Evolutionary conservation across 257 asterid species (phyloP).

Genomic region (Thymus quinquecostatus): DNA sequence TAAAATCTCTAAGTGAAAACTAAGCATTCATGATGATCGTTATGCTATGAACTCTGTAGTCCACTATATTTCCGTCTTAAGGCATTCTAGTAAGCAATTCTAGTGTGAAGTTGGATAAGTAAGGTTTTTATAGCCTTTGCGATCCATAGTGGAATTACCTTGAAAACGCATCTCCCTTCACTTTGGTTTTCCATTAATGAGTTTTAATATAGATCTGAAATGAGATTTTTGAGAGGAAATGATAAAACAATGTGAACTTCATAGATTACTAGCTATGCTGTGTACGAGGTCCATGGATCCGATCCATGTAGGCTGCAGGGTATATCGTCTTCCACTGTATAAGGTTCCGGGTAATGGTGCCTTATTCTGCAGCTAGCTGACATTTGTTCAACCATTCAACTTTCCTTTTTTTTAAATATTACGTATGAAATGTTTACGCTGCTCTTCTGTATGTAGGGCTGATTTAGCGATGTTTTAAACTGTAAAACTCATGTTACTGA

Average conservation of each 20-base stretch:
- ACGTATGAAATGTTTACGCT: neutral
- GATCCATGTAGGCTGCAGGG: neutral
- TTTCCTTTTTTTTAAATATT: too few species aligned
- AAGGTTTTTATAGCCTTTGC: neutral
- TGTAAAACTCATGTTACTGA: constrained; percentile 28
- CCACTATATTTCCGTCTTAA: constrained; percentile 3
- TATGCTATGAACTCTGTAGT: neutral
- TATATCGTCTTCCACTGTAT: constrained; percentile 7
- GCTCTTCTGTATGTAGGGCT: constrained; percentile 12
- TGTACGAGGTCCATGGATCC: neutral
- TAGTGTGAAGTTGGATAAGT: constrained; percentile 12
- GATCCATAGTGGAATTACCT: neutral
- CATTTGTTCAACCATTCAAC: too few species aligned
- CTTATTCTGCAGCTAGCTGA: constrained; percentile 2
- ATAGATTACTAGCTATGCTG: constrained; percentile 3
- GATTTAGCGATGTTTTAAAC: constrained; percentile 14
- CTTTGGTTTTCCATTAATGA: constrained; percentile 5
- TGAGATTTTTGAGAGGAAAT: neutral
- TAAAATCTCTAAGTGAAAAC: neutral
- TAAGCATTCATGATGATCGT: constrained; percentile 20
- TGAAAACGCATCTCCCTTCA: neutral
- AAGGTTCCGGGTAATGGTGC: neutral
- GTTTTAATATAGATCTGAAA: constrained; percentile 4
- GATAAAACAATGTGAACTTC: constrained; percentile 17
- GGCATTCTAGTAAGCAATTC: neutral